phyloP scores from a whole-genome alignment of 192 early-diverging fungal genomes.

The Coemansia sp. region DNA sequence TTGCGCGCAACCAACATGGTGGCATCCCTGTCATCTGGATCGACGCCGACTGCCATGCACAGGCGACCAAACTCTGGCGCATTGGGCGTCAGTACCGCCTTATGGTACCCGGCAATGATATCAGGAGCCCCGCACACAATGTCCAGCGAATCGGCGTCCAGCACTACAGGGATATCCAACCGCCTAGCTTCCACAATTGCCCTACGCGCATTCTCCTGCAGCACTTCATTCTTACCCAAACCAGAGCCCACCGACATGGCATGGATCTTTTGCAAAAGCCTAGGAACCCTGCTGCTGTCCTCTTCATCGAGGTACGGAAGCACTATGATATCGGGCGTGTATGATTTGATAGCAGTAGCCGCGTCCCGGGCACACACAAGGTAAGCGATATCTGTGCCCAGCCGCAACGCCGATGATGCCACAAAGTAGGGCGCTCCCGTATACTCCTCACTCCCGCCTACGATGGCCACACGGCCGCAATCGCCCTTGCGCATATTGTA shows the following conservation, averaged over 20 bases:
- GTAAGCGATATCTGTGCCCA: conserved; percentile 85
- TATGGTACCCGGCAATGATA: conserved; percentile 67
- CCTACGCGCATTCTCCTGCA: conserved; percentile 63
- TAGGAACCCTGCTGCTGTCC: conserved; percentile 21
- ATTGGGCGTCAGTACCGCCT: conserved; percentile 87
- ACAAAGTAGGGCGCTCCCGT: conserved; percentile 93
- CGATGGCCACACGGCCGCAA: conserved; percentile 38
- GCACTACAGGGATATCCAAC: conserved; percentile 67
- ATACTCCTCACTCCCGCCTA: conserved; percentile 60
- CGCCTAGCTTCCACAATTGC: conserved; percentile 71
- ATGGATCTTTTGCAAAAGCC: conserved; percentile 75
- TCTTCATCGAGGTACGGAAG: conserved; percentile 73
- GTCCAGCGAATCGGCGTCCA: conserved; percentile 94
- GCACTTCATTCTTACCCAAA: conserved; percentile 71
- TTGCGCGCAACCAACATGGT: conserved; percentile 59
- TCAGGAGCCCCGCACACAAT: conserved; percentile 72
- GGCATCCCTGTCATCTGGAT: conserved; percentile 45
- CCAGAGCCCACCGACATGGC: conserved; percentile 92
- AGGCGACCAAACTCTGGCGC: conserved; percentile 79
- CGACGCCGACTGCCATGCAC: conserved; percentile 58
- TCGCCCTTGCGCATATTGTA: conserved; percentile 48
- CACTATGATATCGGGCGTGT: conserved; percentile 89
- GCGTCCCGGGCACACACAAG: conserved; percentile 85
- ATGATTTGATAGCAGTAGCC: conserved; percentile 73
- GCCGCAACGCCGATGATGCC: conserved; percentile 20